Base-by-base conservation (phyloP, 1,284 basidiomycete genomes). In the Tilletia setariae region DNA sequence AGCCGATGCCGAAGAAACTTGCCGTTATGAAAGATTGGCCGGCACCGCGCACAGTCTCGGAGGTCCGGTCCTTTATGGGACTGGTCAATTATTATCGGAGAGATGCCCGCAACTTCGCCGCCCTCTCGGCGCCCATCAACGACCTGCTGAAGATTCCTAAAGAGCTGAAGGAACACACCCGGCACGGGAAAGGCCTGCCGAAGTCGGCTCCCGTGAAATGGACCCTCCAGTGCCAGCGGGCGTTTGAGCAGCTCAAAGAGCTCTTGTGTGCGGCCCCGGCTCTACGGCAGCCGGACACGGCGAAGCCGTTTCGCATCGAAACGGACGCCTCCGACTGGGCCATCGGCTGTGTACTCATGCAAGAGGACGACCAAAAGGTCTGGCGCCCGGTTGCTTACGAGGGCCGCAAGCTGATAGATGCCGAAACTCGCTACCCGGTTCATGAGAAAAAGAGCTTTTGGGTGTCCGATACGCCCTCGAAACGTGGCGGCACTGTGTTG, bases 61-160 rank as follows among this genome's bases (percentile, higher is more conserved):
- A 63, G 15, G 56, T 61, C n/a, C 56, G 32, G 16, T n/a, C 32
- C 23, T 66, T 66, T 28, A 15, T 66, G 30, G 64, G 64, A 44
- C 23, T n/a, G 19, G 47, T 30, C 8, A 47, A 47, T 11, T 66
- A 59, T 28, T 66, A 53, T 15, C 64, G 43, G n/a, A 13, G 64
- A 6, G 56, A 59, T 23, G 43, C 56, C 32, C 19, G 32, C 28
- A 47, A 43, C 28, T 66, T n/a, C n/a, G n/a, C n/a, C n/a, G n/a
- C n/a, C n/a, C n/a, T 66, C 47, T 15, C 44, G 44, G 19, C 8
- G 6, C 64, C 64, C 30, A 0, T 66, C 1, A 66, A 13, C 0
- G 32, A 51, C 6, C 59, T 66, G 2, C 28, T 66, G 40, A 66
- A 62, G 59, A 53, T 23, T 23, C 19, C 19, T 11, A 15, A 23